Conservation (phyloP, 2,329 filamentous ascomycete genomes). For the Fusarium fracticaudum region DNA sequence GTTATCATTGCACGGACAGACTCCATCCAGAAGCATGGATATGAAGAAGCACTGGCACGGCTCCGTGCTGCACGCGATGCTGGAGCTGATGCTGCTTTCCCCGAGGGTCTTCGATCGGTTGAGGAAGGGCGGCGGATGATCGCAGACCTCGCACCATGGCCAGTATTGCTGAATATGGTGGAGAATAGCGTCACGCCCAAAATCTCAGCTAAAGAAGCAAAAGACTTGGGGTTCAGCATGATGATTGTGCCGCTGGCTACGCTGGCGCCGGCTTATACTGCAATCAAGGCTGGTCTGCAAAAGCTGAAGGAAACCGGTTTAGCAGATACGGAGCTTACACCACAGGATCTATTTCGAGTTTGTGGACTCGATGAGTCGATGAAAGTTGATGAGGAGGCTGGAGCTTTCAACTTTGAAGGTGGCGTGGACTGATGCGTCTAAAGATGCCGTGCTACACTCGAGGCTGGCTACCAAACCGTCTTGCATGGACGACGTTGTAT, state of each 20-base stretch:
- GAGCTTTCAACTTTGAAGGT: neutral
- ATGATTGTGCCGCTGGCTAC: slow-evolving; percentile 1
- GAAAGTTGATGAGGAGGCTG: neutral
- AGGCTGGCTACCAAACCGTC: neutral
- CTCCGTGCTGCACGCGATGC: neutral
- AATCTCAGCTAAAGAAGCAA: neutral
- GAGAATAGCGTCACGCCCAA: slow-evolving; percentile 1
- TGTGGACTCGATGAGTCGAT: neutral
- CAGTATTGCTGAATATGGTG: neutral
- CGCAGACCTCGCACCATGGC: neutral
- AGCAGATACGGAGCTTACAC: neutral
- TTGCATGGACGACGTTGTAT: neutral
- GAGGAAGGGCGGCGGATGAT: neutral
- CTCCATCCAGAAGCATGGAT: neutral
- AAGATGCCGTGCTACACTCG: neutral
- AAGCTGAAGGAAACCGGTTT: neutral
- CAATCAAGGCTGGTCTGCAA: neutral
- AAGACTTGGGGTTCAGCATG: neutral
- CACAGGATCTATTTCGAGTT: neutral
- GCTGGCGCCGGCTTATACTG: neutral
- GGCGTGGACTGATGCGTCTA: neutral
- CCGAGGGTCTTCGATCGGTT: neutral
- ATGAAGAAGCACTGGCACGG: neutral
- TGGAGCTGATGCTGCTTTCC: neutral
- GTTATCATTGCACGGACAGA: neutral